These are phyloP conservation scores for Fonsecaea erecta DNA, from an alignment of 2,329 filamentous ascomycete genomes.

Conservation along the genomic window DNA sequence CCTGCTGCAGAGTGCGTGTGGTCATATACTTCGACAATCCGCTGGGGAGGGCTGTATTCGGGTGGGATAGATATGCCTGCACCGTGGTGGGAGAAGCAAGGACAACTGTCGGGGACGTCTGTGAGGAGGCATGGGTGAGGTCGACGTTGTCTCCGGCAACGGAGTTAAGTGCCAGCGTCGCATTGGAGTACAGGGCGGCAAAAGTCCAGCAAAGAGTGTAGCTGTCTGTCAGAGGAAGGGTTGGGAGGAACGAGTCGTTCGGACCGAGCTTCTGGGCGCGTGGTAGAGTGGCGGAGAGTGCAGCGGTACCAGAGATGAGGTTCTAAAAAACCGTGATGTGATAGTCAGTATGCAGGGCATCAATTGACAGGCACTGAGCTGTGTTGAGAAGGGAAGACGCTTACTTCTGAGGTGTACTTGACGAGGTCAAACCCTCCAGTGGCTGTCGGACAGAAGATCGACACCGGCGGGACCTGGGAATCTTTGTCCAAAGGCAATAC, in stretches of 20 bases:
- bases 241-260: slow-evolving; percentile 81
- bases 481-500: slow-evolving; percentile 68
- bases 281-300: slow-evolving; percentile 76
- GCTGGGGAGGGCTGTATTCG: slow-evolving; percentile 44
- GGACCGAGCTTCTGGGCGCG: slow-evolving; percentile 72
- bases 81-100: slow-evolving; percentile 63
- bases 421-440: slow-evolving; percentile 69
- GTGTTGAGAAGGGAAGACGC: slow-evolving; percentile 28
- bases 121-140: slow-evolving; percentile 72
- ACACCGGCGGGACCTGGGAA: slow-evolving; percentile 52
- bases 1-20: slow-evolving; percentile 59
- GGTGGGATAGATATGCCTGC: slow-evolving; percentile 68
- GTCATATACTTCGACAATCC: slow-evolving; percentile 26
- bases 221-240: slow-evolving; percentile 76
- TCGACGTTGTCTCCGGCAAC: slow-evolving; percentile 76
- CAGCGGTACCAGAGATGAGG: slow-evolving; percentile 82
- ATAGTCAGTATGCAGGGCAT: slow-evolving; percentile 21
- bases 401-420: slow-evolving; percentile 73
- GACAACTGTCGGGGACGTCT: slow-evolving; percentile 71
- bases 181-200: slow-evolving; percentile 80
- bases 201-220: slow-evolving; percentile 82
- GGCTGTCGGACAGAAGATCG: slow-evolving; percentile 47
- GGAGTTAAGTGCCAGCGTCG: slow-evolving; percentile 85
- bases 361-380: not conserved
- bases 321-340: slow-evolving; percentile 63